phyloP scores from a whole-genome alignment of 441 rosid species.

The Corymbia citriodora region DNA sequence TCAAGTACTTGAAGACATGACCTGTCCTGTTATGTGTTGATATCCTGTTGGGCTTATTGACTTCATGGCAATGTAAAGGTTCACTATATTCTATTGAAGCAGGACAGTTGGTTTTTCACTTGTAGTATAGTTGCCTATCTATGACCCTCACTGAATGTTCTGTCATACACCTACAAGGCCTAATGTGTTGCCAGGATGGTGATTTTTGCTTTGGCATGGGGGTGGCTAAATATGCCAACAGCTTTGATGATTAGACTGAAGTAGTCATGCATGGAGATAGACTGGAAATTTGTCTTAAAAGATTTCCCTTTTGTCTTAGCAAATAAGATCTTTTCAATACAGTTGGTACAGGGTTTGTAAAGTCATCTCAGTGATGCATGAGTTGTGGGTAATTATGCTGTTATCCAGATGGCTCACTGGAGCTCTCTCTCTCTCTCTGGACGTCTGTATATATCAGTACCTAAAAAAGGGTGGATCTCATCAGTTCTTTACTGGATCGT shows the following conservation, averaged over 20 bases:
- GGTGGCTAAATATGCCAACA: background rate
- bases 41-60: background rate
- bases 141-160: background rate
- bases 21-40: background rate
- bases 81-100: background rate
- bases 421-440: background rate
- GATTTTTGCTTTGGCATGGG: background rate
- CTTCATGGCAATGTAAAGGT: background rate
- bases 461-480: background rate
- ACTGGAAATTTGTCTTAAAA: background rate
- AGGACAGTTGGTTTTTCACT: background rate
- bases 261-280: background rate
- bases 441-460: background rate
- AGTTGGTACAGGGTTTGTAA: background rate
- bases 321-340: background rate
- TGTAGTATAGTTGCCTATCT: background rate
- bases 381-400: background rate
- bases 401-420: background rate
- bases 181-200: background rate
- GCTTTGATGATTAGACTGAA: background rate
- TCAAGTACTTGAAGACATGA: background rate
- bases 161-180: background rate
- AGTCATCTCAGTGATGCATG: background rate
- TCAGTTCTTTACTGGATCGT: background rate
- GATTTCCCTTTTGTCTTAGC: background rate